A percentile compares a stretch with the other conserved stretches of the same genome.
Evolutionary conservation across 495 filamentous ascomycete genomes (phyloP).

Genomic region (Letharia columbiana): DNA sequence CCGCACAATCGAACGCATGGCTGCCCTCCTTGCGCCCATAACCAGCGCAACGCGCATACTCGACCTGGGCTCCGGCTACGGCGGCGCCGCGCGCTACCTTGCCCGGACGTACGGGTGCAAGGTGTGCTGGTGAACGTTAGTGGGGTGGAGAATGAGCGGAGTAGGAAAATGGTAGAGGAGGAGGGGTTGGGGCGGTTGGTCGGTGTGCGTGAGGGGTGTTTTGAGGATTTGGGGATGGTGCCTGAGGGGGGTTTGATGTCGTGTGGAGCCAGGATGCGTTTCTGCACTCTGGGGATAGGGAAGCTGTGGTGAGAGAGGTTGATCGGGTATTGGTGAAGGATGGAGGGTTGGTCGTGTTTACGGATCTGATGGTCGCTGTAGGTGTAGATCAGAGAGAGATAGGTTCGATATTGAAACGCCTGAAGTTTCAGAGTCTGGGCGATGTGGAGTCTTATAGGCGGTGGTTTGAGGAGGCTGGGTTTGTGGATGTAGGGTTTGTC

Average conservation of each 20-base stretch:
- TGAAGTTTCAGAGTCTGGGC: constrained; percentile 14
- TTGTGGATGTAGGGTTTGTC: constrained; percentile 14
- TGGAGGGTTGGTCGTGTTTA: constrained; percentile 17
- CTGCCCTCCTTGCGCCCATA: constrained; percentile 14
- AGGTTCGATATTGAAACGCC: constrained; percentile 11
- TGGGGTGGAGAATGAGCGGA: constrained; percentile 22
- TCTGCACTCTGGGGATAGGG: constrained; percentile 15
- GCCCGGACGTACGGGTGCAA: constrained; percentile 17
- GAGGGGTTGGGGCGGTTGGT: constrained; percentile 11
- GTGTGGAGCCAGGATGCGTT: constrained; percentile 24
- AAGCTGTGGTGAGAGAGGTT: constrained; percentile 16
- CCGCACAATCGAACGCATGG: constrained; percentile 18
- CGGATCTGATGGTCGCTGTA: constrained; percentile 20
- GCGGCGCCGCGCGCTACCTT: constrained; percentile 47
- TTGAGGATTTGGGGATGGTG: constrained; percentile 16
- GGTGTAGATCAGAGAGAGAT: constrained; percentile 7
- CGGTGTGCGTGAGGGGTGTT: constrained; percentile 17
- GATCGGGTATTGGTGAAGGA: constrained; percentile 17
- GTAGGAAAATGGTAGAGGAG: constrained; percentile 5
- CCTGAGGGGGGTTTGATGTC: constrained; percentile 12
- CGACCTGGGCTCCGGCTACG: constrained; percentile 56
- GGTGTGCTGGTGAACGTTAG: constrained; percentile 21
- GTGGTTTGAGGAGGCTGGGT: constrained; percentile 13
- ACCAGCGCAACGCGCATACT: constrained; percentile 37
- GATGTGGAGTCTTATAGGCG: constrained; percentile 12